phyloP scores from a whole-genome alignment of 2,329 filamentous ascomycete genomes.

The Hirsutella thompsonii region DNA sequence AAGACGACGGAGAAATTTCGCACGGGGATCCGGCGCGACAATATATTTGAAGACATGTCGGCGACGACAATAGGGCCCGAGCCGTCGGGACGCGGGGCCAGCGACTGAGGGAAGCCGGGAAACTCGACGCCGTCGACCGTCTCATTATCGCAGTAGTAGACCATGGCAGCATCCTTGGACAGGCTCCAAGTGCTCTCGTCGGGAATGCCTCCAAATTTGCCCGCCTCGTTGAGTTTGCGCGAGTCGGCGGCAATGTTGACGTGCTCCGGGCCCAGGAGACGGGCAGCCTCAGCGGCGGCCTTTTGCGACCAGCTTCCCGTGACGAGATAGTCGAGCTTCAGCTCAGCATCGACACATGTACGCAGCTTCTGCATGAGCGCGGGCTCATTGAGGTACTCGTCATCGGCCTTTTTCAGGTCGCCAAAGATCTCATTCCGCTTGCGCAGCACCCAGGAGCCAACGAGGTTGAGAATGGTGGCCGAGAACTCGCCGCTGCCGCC shows the following conservation, averaged over 20 bases:
- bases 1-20: slow-evolving; percentile 75
- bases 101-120: slow-evolving; percentile 51
- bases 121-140: slow-evolving; percentile 92
- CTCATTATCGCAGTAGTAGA: slow-evolving; percentile 91
- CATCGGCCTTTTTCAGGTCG: slow-evolving; percentile 36
- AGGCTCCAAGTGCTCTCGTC: slow-evolving; percentile 65
- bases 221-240: slow-evolving; percentile 45
- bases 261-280: slow-evolving; percentile 63
- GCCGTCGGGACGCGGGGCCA: slow-evolving; percentile 45
- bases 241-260: slow-evolving; percentile 71
- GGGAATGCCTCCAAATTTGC: slow-evolving; percentile 80
- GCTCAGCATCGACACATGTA: slow-evolving; percentile 50
- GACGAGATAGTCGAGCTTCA: slow-evolving; percentile 80
- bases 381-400: slow-evolving; percentile 32
- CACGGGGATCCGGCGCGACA: slow-evolving; percentile 66
- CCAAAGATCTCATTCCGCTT: slow-evolving; percentile 46
- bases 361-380: slow-evolving; percentile 46
- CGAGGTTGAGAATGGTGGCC: slow-evolving; percentile 71
- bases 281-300: slow-evolving; percentile 68
- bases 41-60: slow-evolving; percentile 92
- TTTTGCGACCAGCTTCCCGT: slow-evolving; percentile 86
- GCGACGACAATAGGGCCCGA: slow-evolving; percentile 68
- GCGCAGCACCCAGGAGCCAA: slow-evolving; percentile 68
- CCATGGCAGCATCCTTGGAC: slow-evolving; percentile 54
- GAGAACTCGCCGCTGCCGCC: slow-evolving; percentile 82